Conservation (phyloP, 73 alveolate species). For the Tetrahymena elliotti region DNA sequence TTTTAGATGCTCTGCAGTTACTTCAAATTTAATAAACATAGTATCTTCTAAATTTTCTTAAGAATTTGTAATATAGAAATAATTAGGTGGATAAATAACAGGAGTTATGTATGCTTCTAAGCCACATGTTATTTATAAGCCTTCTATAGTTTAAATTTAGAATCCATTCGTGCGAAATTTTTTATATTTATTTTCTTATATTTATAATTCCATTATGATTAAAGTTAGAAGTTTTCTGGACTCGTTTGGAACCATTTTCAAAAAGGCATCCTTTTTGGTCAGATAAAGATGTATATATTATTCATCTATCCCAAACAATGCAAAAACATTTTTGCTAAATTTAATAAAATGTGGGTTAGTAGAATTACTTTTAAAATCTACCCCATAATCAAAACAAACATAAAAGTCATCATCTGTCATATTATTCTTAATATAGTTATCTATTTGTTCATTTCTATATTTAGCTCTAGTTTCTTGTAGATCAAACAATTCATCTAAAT, state of each 20-base stretch:
- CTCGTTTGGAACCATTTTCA: background rate
- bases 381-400: background rate
- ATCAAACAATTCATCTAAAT: background rate
- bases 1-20: background rate
- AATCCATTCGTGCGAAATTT: background rate
- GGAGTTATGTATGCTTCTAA: background rate
- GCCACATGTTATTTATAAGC: background rate
- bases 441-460: background rate
- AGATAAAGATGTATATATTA: background rate
- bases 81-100: background rate
- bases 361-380: background rate
- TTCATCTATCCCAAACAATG: background rate
- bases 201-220: background rate
- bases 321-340: background rate
- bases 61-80: background rate
- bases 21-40: background rate
- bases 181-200: background rate
- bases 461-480: background rate
- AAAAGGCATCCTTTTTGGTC: background rate
- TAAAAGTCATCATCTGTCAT: background rate
- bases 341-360: background rate
- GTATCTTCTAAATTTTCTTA: background rate
- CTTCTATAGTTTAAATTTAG: background rate
- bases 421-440: background rate
- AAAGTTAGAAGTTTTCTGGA: background rate